phyloP scores from a whole-genome alignment of 2,329 filamentous ascomycete species.

The Aspergillus neotritici region DNA sequence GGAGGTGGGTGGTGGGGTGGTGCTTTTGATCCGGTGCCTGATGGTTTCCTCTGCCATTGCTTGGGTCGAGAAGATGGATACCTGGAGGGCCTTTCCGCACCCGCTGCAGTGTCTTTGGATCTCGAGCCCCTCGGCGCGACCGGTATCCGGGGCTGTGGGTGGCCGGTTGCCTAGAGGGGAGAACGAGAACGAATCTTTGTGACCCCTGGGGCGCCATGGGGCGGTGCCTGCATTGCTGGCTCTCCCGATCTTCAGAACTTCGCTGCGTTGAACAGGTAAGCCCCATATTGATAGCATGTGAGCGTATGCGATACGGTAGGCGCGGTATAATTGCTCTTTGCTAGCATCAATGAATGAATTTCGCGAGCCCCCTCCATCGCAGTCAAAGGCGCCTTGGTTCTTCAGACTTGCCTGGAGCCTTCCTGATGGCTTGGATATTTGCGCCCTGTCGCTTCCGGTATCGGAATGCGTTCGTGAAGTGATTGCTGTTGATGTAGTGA shows the following conservation, averaged over 20 bases:
- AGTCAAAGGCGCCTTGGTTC: slow-evolving; percentile 53
- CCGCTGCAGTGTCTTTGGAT: slow-evolving; percentile 40
- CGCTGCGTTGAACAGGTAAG: slow-evolving; percentile 49
- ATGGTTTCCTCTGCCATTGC: slow-evolving; percentile 14
- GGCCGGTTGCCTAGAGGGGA: slow-evolving; percentile 11
- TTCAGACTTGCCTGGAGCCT: slow-evolving; percentile 49
- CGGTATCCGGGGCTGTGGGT: slow-evolving; percentile 3
- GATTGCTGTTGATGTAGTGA: slow-evolving; percentile 24
- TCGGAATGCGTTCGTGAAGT: slow-evolving; percentile 35
- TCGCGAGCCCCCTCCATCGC: slow-evolving; percentile 41
- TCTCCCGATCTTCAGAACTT: slow-evolving; percentile 54
- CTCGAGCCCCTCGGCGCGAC: slow-evolving; percentile 29
- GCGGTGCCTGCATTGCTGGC: slow-evolving; percentile 20
- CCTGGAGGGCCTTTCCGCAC: slow-evolving; percentile 34
- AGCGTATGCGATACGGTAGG: slow-evolving; percentile 55
- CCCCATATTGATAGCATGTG: slow-evolving; percentile 56
- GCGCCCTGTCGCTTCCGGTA: slow-evolving; percentile 33
- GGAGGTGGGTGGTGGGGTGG: slow-evolving; percentile 20
- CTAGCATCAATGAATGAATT: slow-evolving; percentile 47
- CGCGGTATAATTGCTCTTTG: slow-evolving; percentile 44
- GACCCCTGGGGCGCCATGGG: slow-evolving; percentile 21
- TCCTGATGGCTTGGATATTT: slow-evolving; percentile 22
- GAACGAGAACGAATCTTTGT: slow-evolving; percentile 24
- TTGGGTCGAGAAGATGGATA: slow-evolving; percentile 32
- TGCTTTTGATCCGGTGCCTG: slow-evolving; percentile 18